phyloP scores from a whole-genome alignment of 805 yeast genomes.

The Lipomyces japonicus region DNA sequence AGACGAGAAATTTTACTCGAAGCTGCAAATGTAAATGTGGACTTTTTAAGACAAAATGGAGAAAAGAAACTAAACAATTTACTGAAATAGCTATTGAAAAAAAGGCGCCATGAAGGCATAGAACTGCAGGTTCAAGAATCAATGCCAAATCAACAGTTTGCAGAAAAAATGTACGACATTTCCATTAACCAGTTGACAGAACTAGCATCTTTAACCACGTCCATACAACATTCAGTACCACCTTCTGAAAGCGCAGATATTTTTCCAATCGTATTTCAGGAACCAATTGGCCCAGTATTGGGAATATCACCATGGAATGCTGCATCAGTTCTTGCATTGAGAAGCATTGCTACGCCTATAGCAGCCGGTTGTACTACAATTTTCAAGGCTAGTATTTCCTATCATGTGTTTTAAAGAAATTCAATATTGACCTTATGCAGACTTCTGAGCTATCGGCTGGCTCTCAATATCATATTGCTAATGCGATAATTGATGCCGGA shows the following conservation, averaged over 20 bases:
- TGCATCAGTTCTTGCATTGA: slow-evolving; percentile 76
- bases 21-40: slow-evolving; percentile 12
- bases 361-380: slow-evolving; percentile 81
- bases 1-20: slow-evolving; percentile 12
- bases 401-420: not conserved
- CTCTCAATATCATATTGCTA: slow-evolving; percentile 64
- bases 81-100: slow-evolving; percentile 2
- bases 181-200: slow-evolving; percentile 12
- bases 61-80: not conserved
- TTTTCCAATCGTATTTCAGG: slow-evolving; percentile 35
- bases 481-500: slow-evolving; percentile 67
- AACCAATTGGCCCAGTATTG: slow-evolving; percentile 84
- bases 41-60: not conserved
- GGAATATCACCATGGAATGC: slow-evolving; percentile 87
- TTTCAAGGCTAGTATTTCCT: slow-evolving; percentile 44
- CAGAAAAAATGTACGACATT: slow-evolving; percentile 7
- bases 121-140: slow-evolving; percentile 16
- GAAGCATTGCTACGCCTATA: slow-evolving; percentile 80
- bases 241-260: slow-evolving; percentile 6
- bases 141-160: slow-evolving; percentile 10
- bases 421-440: not conserved
- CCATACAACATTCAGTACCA: slow-evolving; percentile 9
- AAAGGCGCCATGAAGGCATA: slow-evolving; percentile 14
- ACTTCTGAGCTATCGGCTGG: slow-evolving; percentile 79
- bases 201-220: slow-evolving; percentile 17